Conservation (phyloP, 805 yeast genomes). For the Candida dendrica region DNA sequence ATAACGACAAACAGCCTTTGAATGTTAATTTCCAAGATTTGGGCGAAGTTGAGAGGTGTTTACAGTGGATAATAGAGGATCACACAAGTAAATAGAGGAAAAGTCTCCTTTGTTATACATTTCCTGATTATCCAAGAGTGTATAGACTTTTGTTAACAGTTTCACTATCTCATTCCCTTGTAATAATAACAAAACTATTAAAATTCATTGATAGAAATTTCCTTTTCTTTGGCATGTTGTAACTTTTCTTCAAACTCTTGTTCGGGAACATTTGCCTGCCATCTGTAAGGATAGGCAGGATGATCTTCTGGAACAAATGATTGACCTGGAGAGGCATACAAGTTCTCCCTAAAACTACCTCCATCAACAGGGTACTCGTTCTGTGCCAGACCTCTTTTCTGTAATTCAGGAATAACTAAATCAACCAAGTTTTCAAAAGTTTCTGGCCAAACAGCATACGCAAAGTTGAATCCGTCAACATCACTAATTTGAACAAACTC, state of each 20-base stretch:
- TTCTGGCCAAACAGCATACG: slow-evolving; percentile 32
- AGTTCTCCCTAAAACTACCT: slow-evolving; percentile 7
- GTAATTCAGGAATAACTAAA: slow-evolving; percentile 29
- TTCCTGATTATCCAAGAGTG: too few species aligned
- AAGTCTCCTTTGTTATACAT: too few species aligned
- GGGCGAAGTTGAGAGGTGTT: slow-evolving; percentile 46
- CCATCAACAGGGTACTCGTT: slow-evolving; percentile 23
- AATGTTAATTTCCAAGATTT: slow-evolving; percentile 43
- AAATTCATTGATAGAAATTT: background rate
- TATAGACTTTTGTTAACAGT: too few species aligned
- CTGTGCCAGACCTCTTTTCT: slow-evolving; percentile 25
- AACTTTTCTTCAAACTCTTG: slow-evolving; percentile 3
- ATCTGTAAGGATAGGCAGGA: slow-evolving; percentile 3
- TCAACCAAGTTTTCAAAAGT: slow-evolving; percentile 34
- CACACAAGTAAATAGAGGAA: background rate
- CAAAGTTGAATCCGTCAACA: slow-evolving; percentile 37
- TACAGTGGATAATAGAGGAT: slow-evolving; percentile 42
- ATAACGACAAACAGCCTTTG: slow-evolving; percentile 31
- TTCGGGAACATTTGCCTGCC: slow-evolving; percentile 1
- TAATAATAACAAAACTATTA: background rate
- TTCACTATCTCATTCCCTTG: too few species aligned
- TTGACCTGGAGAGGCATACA: slow-evolving; percentile 4
- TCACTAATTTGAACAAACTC: slow-evolving; percentile 32
- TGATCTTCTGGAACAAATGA: slow-evolving; percentile 4
- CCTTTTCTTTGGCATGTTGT: background rate